Evolutionary conservation across 805 yeast species (phyloP).

Genomic region (Yarrowia porcina): DNA sequence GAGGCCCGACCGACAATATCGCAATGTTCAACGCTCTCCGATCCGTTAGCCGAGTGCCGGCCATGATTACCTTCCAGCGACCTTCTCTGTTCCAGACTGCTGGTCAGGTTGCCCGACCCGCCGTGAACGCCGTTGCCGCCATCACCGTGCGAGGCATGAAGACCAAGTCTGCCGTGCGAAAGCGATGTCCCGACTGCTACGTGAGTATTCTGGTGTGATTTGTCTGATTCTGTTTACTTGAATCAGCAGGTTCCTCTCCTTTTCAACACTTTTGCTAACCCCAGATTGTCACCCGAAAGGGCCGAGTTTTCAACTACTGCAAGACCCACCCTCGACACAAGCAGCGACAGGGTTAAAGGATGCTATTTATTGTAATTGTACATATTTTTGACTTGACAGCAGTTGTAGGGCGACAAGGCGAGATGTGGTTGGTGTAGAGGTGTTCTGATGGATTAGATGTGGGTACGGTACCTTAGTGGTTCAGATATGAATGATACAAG

Average conservation of each 20-base stretch:
- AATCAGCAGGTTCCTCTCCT: not conserved
- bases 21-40: conserved; percentile 22
- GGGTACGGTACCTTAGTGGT: not conserved
- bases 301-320: conserved; percentile 89
- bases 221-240: not conserved
- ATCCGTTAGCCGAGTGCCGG: conserved; percentile 24
- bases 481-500: too few species aligned
- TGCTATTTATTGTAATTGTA: conserved; percentile 23
- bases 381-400: not conserved
- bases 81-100: conserved; percentile 6
- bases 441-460: not conserved
- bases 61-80: conserved; percentile 21
- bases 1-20: not conserved
- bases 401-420: not conserved
- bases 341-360: conserved; percentile 66
- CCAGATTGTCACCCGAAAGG: conserved; percentile 87
- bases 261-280: not conserved
- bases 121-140: conserved; percentile 10
- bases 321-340: conserved; percentile 90
- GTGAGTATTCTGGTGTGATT: conserved; percentile 34
- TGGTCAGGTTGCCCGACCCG: conserved; percentile 25
- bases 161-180: conserved; percentile 88
- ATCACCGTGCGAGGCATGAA: conserved; percentile 66
- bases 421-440: not conserved
- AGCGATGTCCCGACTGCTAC: conserved; percentile 87